Percentiles rank a stretch among this genome's conserved stretches.
phyloP scores from a whole-genome alignment of 352 stramenopile genomes.

The Globisporangium emineosum region DNA sequence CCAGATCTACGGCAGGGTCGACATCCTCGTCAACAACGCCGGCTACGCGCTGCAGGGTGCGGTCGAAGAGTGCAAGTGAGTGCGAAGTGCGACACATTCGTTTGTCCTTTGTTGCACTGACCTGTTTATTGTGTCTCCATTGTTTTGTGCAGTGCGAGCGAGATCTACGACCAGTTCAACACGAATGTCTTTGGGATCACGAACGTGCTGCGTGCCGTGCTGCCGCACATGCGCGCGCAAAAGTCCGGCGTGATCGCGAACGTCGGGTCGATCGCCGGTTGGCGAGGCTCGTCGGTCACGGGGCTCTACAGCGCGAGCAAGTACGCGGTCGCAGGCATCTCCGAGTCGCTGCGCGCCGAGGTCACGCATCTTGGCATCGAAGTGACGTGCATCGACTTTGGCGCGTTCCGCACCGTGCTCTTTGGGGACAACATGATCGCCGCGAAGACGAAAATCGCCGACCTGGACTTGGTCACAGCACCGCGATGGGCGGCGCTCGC shows the following conservation, averaged over 20 bases:
- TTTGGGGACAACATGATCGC: conserved; percentile 21
- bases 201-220: conserved; percentile 22
- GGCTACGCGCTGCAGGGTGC: conserved; percentile 39
- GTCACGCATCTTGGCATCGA: conserved; percentile 32
- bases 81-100: not conserved
- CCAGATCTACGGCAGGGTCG: conserved; percentile 38
- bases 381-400: conserved; percentile 41
- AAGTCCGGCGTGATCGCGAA: conserved; percentile 30
- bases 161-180: conserved; percentile 27
- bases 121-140: not conserved
- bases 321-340: conserved; percentile 26
- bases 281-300: conserved; percentile 14
- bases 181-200: conserved; percentile 33
- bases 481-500: conserved; percentile 7
- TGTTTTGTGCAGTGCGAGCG: conserved; percentile 7
- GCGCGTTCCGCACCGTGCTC: conserved; percentile 41
- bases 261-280: conserved; percentile 25
- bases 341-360: conserved; percentile 23
- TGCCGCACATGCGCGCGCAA: conserved; percentile 30
- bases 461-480: conserved; percentile 16
- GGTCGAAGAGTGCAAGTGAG: conserved; percentile 38
- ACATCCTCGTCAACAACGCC: conserved; percentile 55
- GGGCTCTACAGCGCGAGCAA: conserved; percentile 29
- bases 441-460: conserved; percentile 17
- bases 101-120: not conserved